Evolutionary conservation across 257 asterid species (phyloP).

Genomic region (Schizonepeta tenuifolia): DNA sequence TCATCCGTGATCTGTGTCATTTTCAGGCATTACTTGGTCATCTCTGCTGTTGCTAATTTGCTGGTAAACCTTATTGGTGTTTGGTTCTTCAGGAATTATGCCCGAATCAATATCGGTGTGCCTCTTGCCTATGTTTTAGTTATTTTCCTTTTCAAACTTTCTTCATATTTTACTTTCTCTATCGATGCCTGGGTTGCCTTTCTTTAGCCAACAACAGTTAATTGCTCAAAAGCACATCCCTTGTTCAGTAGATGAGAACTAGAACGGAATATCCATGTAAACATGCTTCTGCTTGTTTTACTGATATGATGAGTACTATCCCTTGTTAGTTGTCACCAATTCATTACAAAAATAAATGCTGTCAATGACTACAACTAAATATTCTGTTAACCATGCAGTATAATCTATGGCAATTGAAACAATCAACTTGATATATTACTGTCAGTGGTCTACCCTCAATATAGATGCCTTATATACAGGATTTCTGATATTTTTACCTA

Average conservation of each 20-base stretch:
- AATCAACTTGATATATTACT: not conserved
- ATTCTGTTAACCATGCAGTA: not conserved
- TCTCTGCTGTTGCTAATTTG: slow-evolving; percentile 93
- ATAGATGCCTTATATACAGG: not conserved
- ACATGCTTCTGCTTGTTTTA: not conserved
- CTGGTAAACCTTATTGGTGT: slow-evolving; percentile 96
- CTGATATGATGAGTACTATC: not conserved
- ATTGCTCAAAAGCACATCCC: not conserved
- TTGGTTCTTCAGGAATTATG: slow-evolving; percentile 97
- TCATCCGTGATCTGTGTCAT: slow-evolving; percentile 20
- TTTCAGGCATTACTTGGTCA: slow-evolving; percentile 88
- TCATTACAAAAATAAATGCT: not conserved
- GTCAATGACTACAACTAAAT: not conserved
- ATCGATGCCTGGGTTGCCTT: too few relatives aligned
- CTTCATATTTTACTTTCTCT: not conserved
- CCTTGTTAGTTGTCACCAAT: not conserved
- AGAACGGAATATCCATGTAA: not conserved
- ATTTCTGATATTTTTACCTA: slow-evolving; percentile 1
- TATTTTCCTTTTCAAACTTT: not conserved
- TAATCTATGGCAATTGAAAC: not conserved
- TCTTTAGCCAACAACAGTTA: not conserved
- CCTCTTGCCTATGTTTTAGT: slow-evolving; percentile 29
- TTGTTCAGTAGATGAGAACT: not conserved
- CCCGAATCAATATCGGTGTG: slow-evolving; percentile 88
- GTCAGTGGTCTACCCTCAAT: not conserved